Evolutionary conservation across 495 filamentous ascomycete species (phyloP).

Genomic region (Hyaloscypha bicolor): DNA sequence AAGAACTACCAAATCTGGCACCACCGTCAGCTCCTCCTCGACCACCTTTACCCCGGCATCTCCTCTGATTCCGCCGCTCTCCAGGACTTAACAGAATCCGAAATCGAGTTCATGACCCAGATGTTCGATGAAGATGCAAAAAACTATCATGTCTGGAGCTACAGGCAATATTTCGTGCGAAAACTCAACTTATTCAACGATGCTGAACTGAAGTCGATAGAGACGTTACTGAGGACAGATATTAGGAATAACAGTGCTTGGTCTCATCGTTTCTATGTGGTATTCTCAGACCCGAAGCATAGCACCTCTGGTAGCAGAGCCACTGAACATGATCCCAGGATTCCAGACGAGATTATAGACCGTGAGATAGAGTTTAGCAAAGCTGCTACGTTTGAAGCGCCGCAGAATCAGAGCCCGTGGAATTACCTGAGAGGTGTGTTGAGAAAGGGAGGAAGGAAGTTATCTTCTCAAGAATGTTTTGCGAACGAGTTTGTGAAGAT

Average conservation of each 20-base stretch:
- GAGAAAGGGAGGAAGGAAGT: slow-evolving; percentile 58
- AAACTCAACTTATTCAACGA: slow-evolving; percentile 68
- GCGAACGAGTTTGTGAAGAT: slow-evolving; percentile 62
- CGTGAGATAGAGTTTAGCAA: slow-evolving; percentile 74
- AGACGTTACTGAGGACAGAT: slow-evolving; percentile 71
- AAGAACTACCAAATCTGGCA: slow-evolving; percentile 99
- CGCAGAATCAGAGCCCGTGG: slow-evolving; percentile 94
- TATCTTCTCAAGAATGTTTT: slow-evolving; percentile 65
- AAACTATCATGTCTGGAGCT: slow-evolving; percentile 99
- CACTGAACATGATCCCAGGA: slow-evolving; percentile 47
- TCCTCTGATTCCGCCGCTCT: slow-evolving; percentile 39
- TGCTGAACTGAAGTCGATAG: slow-evolving; percentile 68
- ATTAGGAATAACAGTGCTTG: slow-evolving; percentile 95
- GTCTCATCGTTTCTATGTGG: slow-evolving; percentile 92
- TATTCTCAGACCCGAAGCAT: slow-evolving; percentile 67
- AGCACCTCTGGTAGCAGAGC: slow-evolving; percentile 49
- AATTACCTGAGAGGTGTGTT: slow-evolving; percentile 83
- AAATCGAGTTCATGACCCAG: slow-evolving; percentile 71
- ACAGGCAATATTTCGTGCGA: slow-evolving; percentile 88
- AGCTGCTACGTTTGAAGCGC: slow-evolving; percentile 71
- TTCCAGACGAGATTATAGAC: slow-evolving; percentile 66
- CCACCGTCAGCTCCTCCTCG: slow-evolving; percentile 84
- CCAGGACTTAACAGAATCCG: slow-evolving; percentile 47
- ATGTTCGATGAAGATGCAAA: slow-evolving; percentile 90
- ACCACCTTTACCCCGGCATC: slow-evolving; percentile 60